Conservation (phyloP, 2,329 filamentous ascomycete genomes). For the Trichoderma citrinoviride region DNA sequence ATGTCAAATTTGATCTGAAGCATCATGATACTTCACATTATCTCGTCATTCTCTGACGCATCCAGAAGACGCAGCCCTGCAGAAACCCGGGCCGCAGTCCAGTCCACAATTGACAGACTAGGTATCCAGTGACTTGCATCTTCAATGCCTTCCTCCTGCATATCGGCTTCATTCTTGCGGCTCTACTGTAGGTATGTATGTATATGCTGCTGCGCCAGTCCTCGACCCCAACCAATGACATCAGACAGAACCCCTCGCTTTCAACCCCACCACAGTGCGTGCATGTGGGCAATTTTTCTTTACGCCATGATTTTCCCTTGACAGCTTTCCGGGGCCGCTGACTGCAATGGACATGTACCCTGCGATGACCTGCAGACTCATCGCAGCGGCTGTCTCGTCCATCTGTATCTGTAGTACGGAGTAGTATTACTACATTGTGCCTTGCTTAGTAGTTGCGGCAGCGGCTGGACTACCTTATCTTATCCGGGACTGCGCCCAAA, state of each 20-base stretch:
- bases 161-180: not conserved
- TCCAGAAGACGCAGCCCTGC: not conserved
- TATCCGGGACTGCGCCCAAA: not conserved
- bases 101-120: slow-evolving; percentile 3
- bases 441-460: not conserved
- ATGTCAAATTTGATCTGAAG: not conserved
- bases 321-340: not conserved
- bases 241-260: not conserved
- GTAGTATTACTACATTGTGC: no score
- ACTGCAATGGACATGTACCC: not conserved
- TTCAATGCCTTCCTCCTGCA: slow-evolving; percentile 10
- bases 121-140: not conserved
- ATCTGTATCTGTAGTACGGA: not conserved
- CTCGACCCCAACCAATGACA: not conserved
- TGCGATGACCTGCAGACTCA: slow-evolving; percentile 19
- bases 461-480: not conserved
- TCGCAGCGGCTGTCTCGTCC: not conserved
- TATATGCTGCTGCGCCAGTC: not conserved
- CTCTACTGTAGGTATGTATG: no score
- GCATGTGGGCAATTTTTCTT: not conserved
- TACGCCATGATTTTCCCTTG: not conserved
- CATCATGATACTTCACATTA: not conserved
- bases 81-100: not conserved
- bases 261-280: slow-evolving; percentile 2
- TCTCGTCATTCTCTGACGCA: not conserved